Conservation (phyloP, 345 rosid species). For the Eucalyptus sp. region DNA sequence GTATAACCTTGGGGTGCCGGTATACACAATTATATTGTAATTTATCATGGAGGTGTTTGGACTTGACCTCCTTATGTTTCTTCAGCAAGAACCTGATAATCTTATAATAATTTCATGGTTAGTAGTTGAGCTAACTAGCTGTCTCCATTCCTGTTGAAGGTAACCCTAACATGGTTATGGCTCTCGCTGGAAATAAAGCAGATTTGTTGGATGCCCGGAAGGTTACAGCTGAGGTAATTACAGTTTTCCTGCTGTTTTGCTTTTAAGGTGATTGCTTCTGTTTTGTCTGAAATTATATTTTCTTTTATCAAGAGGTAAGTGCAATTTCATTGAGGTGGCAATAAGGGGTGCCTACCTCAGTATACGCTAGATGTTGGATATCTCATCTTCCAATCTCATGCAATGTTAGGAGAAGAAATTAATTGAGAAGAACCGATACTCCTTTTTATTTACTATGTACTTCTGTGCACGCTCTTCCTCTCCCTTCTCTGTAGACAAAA, state of each 20-base stretch:
- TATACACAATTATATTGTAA: background rate
- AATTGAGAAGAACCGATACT: background rate
- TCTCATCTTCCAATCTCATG: background rate
- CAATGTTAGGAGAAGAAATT: background rate
- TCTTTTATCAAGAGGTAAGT: background rate
- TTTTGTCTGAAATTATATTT: background rate
- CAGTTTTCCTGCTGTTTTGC: background rate
- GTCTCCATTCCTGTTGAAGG: slow-evolving; percentile 17
- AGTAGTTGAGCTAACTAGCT: background rate
- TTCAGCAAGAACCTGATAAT: background rate
- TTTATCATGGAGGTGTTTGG: background rate
- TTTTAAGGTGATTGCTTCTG: background rate
- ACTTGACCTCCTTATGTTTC: background rate
- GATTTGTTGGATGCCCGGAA: slow-evolving; percentile 78
- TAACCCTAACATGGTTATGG: slow-evolving; percentile 85
- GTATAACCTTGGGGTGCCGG: background rate
- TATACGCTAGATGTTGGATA: background rate
- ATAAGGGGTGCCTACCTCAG: background rate
- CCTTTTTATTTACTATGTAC: background rate
- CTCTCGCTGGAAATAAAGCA: slow-evolving; percentile 90
- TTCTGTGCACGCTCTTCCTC: background rate
- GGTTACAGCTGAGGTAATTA: slow-evolving; percentile 66
- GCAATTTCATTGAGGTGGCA: background rate
- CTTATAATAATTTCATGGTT: background rate
- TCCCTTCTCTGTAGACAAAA: background rate